These are phyloP conservation scores for Ambrosia artemisiifolia DNA, from an alignment of 129 eudicot species.

Conservation along the genomic window DNA sequence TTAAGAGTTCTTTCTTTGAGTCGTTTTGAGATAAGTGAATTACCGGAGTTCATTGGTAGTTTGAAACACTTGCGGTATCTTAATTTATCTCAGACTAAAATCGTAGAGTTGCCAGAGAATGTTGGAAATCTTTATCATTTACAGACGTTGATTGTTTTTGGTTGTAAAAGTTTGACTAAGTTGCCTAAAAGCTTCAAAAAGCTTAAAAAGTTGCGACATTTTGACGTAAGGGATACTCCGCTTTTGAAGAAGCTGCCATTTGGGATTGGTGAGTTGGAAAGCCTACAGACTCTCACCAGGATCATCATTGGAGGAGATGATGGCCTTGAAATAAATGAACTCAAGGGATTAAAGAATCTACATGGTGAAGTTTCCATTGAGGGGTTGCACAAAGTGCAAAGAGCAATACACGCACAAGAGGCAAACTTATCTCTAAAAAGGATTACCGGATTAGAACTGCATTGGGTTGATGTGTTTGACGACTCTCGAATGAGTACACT, in stretches of 20 bases:
- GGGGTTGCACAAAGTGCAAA: background rate
- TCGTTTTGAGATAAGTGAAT: background rate
- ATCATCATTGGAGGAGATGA: background rate
- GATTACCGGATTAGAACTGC: background rate
- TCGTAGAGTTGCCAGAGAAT: background rate
- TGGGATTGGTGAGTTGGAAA: slow-evolving; percentile 11
- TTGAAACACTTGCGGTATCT: slow-evolving; percentile 18
- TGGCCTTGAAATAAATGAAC: background rate
- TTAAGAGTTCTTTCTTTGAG: slow-evolving; percentile 13
- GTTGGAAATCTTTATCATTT: background rate
- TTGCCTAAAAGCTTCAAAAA: slow-evolving; percentile 7
- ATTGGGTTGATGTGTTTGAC: background rate
- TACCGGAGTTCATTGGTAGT: slow-evolving; percentile 5
- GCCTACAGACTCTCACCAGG: background rate
- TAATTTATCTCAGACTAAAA: slow-evolving; percentile 19
- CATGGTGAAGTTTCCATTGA: background rate
- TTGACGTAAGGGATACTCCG: background rate
- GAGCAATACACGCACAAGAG: background rate
- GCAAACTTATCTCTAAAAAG: background rate
- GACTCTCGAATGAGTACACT: background rate
- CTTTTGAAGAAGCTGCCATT: background rate
- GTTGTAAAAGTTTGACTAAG: background rate
- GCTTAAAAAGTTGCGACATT: background rate
- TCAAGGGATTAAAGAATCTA: background rate
- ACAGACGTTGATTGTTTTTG: slow-evolving; percentile 3